Percentiles rank a stretch among this genome's conserved stretches.
phyloP scores from a whole-genome alignment of 2,329 filamentous ascomycete genomes.

The Pyrenochaeta sp. region DNA sequence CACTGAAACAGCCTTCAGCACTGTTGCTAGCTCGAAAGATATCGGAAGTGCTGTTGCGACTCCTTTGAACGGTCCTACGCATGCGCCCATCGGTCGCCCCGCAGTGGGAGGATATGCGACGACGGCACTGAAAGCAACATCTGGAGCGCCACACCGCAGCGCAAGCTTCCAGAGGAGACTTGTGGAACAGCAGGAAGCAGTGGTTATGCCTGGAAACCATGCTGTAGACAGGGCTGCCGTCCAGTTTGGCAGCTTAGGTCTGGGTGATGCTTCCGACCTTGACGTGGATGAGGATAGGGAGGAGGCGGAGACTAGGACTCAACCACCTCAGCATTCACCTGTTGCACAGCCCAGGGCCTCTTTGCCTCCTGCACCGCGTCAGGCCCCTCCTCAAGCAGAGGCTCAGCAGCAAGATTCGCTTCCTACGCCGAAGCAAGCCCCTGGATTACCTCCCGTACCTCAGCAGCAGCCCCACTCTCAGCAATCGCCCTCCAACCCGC shows the following conservation, averaged over 20 bases:
- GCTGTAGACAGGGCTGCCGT: constrained; percentile 92
- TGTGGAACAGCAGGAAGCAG: constrained; percentile 94
- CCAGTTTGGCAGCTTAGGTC: constrained; percentile 93
- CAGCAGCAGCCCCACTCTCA: constrained; percentile 58
- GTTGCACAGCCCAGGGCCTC: constrained; percentile 85
- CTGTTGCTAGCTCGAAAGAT: constrained; percentile 85
- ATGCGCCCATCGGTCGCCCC: constrained; percentile 68
- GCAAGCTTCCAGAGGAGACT: constrained; percentile 86
- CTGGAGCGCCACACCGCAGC: constrained; percentile 66
- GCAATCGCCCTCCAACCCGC: constrained; percentile 55
- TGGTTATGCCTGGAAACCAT: constrained; percentile 97
- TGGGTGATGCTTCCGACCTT: constrained; percentile 73
- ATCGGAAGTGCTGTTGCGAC: constrained; percentile 66
- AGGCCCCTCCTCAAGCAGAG: constrained; percentile 53
- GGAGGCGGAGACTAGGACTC: constrained; percentile 91
- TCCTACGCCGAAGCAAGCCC: constrained; percentile 66
- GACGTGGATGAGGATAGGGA: constrained; percentile 95
- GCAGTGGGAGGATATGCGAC: constrained; percentile 78
- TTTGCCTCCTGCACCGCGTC: constrained; percentile 74
- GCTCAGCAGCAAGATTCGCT: constrained; percentile 49
- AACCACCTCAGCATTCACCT: constrained; percentile 92
- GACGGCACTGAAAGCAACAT: constrained; percentile 82
- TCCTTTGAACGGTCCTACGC: constrained; percentile 61
- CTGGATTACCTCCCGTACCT: constrained; percentile 68
- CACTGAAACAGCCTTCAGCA: constrained; percentile 87